phyloP scores from a whole-genome alignment of 805 yeast species.

The Candida namnaoensis region DNA sequence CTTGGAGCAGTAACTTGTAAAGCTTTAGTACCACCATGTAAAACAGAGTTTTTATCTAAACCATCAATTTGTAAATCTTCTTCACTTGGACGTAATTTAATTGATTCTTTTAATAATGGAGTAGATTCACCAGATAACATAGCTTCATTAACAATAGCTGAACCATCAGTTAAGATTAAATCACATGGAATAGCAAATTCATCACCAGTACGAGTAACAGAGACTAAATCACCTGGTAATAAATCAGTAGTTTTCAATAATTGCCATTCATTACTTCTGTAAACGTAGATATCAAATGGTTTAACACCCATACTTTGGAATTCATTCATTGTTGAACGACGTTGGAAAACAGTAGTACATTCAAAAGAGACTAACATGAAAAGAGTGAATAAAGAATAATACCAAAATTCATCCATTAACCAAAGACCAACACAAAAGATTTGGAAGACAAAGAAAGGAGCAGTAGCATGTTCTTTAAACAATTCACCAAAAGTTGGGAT shows the following conservation, averaged over 20 bases:
- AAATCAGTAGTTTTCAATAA: conserved; percentile 63
- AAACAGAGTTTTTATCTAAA: conserved; percentile 76
- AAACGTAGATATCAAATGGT: conserved; percentile 73
- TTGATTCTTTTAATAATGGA: conserved; percentile 88
- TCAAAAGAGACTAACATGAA: conserved; percentile 92
- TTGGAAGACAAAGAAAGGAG: conserved; percentile 96
- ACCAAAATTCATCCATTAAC: conserved; percentile 97
- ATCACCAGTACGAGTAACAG: conserved; percentile 80
- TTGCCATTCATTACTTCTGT: conserved; percentile 64
- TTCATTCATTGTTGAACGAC: conserved; percentile 89
- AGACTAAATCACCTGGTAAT: conserved; percentile 87
- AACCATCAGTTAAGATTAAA: conserved; percentile 74
- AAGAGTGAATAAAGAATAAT: conserved; percentile 81
- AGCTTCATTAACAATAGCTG: conserved; percentile 96
- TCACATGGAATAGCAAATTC: conserved; percentile 95
- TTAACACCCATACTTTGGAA: conserved; percentile 96
- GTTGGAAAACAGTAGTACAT: conserved; percentile 89
- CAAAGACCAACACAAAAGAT: conserved; percentile 91
- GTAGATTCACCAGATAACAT: conserved; percentile 99
- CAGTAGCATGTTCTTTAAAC: conserved; percentile 95
- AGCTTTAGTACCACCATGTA: conserved; percentile 96
- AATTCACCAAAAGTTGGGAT: conserved; percentile 85
- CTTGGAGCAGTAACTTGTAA: conserved; percentile 79
- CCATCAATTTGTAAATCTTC: conserved; percentile 71
- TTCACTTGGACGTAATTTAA: conserved; percentile 67